Conservation (phyloP, 1,139 yeast genomes). For the Lodderomyces oxycetoniae region DNA sequence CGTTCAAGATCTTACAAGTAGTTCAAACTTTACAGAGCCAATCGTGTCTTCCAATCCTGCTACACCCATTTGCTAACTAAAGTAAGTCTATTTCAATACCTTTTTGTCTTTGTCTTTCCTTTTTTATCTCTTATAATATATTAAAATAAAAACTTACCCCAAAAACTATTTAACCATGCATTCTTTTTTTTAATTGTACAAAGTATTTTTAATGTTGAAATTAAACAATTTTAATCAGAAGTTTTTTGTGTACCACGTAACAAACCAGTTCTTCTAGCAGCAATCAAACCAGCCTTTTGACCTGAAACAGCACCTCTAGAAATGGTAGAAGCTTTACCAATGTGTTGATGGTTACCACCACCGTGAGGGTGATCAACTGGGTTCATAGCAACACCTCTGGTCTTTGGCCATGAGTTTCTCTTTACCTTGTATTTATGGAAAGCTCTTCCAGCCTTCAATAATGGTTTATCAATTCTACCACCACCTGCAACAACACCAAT, state of each 20-base stretch:
- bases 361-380: slow-evolving; percentile 99
- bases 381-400: slow-evolving; percentile 99
- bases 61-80: slow-evolving; percentile 1
- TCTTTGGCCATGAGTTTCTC: slow-evolving; percentile 99
- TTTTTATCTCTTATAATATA: slow-evolving; percentile 8
- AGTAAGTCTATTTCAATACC: not conserved
- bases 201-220: slow-evolving; percentile 6
- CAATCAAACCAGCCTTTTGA: slow-evolving; percentile 99
- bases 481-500: slow-evolving; percentile 99
- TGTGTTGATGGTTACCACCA: slow-evolving; percentile 99
- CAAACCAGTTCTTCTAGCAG: slow-evolving; percentile 99
- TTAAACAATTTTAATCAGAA: slow-evolving; percentile 49
- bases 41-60: slow-evolving; percentile 1
- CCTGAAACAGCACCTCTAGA: slow-evolving; percentile 99
- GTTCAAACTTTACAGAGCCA: slow-evolving; percentile 4
- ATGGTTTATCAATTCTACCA: slow-evolving; percentile 99
- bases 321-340: slow-evolving; percentile 99
- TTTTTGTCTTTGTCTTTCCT: not conserved
- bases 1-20: slow-evolving; percentile 2
- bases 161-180: slow-evolving; percentile 10
- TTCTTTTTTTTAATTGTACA: slow-evolving; percentile 6
- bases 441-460: slow-evolving; percentile 99
- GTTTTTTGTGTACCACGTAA: slow-evolving; percentile 99
- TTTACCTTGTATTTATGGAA: slow-evolving; percentile 98
- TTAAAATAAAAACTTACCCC: slow-evolving; percentile 9